Base-by-base conservation (phyloP, 2,329 filamentous ascomycete genomes). In the Pyrenophora graminea region DNA sequence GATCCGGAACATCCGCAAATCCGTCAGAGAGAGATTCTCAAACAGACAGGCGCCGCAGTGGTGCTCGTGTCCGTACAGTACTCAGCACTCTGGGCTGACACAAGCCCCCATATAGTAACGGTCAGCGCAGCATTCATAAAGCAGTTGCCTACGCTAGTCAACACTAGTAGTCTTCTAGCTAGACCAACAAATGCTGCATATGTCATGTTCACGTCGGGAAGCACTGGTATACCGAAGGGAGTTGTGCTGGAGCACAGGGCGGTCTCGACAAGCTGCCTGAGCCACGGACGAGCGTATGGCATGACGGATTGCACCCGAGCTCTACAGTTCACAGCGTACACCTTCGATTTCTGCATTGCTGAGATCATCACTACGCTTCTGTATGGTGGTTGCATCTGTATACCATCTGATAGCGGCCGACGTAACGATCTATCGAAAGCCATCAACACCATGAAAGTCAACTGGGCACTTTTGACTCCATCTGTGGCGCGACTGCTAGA, bases 221-320 rank as follows among this genome's bases (percentile, higher is more conserved):
- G 72, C 8, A 65, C 58, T 15, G 57, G 59, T 42, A 77, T 76
- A 44, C 80, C 82, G 0, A 82, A 83, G 48, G 84, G 82, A 3
- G 80, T 85, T 13, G 81, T 85, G 27, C 82, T 86, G 50, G 82
- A 81, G 6, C 85, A 88, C 58, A 72, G 74, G 72, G 79, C 36
- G 6, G 81, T 1, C 15, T 15, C 15, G 15, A 15, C 15, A 15
- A 15, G 15, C 15, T 15, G 15, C 15, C 15, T 15, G 15, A 15
- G 4, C 13, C 13, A 34, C 15, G 5, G 13, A 5, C 10, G 13
- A 10, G 9, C 4, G 3, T 21, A 6, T 8, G 15, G 13, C 7
- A 48, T 39, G 21, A 44, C 41, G 3, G 25, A 46, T 5, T 36
- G 47, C 36, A 15, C 32, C 4, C 13, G 32, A 2, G 13, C 6